Conservation (phyloP, 768 basidiomycete genomes). For the Trametes meyenii region DNA sequence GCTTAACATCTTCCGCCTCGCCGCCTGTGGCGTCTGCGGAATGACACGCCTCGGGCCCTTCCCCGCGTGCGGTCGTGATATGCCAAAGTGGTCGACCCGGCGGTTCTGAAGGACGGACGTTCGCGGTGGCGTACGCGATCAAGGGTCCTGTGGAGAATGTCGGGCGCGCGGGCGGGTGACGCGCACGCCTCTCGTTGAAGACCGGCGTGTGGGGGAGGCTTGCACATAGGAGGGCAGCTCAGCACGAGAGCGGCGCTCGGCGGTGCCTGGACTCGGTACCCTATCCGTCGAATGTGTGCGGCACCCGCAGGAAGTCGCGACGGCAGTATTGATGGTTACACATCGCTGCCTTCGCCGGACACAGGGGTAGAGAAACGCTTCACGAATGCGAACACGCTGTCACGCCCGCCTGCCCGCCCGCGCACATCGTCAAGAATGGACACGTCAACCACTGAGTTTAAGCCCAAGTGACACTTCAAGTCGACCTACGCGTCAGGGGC, state of each 20-base stretch:
- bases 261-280: conserved; percentile 18
- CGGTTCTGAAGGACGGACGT: conserved; percentile 1
- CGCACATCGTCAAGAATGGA: background rate
- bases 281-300: conserved; percentile 8
- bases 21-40: conserved; percentile 14
- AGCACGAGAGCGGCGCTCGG: background rate
- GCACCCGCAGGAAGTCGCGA: conserved; percentile 13
- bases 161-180: background rate
- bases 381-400: background rate
- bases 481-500: background rate
- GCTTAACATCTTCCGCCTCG: conserved; percentile 19
- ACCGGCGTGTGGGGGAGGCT: background rate
- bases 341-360: background rate
- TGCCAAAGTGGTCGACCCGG: conserved; percentile 3
- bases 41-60: conserved; percentile 16
- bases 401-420: background rate
- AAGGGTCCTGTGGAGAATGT: background rate
- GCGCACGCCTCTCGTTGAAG: background rate
- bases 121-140: background rate
- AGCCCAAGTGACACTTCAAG: background rate
- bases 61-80: conserved; percentile 11
- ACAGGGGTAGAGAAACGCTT: too few species aligned
- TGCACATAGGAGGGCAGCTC: conserved; percentile 4
- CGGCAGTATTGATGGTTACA: conserved; percentile 17
- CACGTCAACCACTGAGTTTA: background rate